Conservation (phyloP, 208 protist genomes). For the Leishmania amazonensis region DNA sequence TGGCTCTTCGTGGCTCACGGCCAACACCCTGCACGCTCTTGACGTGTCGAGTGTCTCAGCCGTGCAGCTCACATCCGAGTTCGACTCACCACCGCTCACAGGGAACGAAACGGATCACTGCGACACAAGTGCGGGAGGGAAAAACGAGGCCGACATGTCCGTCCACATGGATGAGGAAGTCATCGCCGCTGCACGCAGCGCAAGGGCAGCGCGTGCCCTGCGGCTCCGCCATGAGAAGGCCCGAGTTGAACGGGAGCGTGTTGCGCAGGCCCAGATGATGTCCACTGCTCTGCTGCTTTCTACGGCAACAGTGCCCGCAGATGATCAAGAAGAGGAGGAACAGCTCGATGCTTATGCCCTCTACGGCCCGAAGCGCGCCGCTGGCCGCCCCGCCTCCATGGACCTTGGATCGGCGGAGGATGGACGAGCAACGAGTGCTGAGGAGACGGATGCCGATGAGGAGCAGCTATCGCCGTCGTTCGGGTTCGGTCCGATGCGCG, state of each 20-base stretch:
- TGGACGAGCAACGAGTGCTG: background rate
- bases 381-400: background rate
- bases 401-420: background rate
- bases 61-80: background rate
- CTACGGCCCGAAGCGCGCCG: background rate
- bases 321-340: background rate
- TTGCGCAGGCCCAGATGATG: too few relatives aligned
- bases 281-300: background rate
- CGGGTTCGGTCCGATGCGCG: background rate
- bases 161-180: constrained; percentile 15
- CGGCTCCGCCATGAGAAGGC: constrained; percentile 8
- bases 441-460: background rate
- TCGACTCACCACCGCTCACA: background rate
- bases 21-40: background rate
- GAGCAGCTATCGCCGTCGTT: constrained; percentile 3
- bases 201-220: constrained; percentile 9
- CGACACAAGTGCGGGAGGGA: background rate
- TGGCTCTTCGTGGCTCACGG: background rate
- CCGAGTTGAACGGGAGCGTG: background rate
- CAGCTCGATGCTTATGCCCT: background rate
- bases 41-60: background rate
- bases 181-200: constrained; percentile 16
- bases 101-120: background rate
- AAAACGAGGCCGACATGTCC: constrained; percentile 16
- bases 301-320: background rate